These are phyloP conservation scores for Neocucurbitaria cava DNA, from an alignment of 2,329 filamentous ascomycete genomes.

Conservation along the genomic window DNA sequence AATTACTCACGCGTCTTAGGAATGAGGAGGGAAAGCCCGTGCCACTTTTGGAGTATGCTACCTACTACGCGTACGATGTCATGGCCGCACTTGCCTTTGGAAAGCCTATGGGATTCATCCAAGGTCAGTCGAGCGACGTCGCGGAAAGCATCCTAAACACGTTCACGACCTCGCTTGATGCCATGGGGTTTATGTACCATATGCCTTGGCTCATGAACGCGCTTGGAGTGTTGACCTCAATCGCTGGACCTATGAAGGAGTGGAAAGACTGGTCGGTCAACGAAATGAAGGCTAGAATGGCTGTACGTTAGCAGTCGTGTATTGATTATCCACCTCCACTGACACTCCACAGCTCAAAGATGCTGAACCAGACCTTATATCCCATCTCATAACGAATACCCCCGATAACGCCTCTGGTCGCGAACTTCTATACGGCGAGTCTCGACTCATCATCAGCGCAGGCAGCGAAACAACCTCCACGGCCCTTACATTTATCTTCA, in stretches of 20 bases:
- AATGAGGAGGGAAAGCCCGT: conserved; percentile 36
- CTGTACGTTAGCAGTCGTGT: conserved; percentile 11
- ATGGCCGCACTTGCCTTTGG: conserved; percentile 56
- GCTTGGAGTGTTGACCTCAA: conserved; percentile 20
- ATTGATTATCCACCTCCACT: neutral
- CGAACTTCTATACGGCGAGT: conserved; percentile 35
- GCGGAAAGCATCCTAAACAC: conserved; percentile 35
- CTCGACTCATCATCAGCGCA: conserved; percentile 41
- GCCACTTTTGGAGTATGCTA: conserved; percentile 51
- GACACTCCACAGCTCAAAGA: conserved; percentile 15
- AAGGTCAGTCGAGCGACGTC: conserved; percentile 40
- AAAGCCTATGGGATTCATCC: conserved; percentile 48
- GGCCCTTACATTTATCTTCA: conserved; percentile 60
- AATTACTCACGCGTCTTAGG: conserved; percentile 24
- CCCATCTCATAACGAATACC: conserved; percentile 31
- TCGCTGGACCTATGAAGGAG: conserved; percentile 34
- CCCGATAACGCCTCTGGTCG: conserved; percentile 17
- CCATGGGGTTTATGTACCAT: conserved; percentile 33
- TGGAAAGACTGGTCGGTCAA: conserved; percentile 34
- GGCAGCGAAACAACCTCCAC: conserved; percentile 58
- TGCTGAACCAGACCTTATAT: conserved; percentile 28
- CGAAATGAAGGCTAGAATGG: conserved; percentile 30
- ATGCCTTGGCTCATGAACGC: conserved; percentile 40
- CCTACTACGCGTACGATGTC: conserved; percentile 54
- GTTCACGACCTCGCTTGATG: conserved; percentile 36